phyloP scores from a whole-genome alignment of 2,329 filamentous ascomycete genomes.

The Stachybotrys chlorohalonatus region DNA sequence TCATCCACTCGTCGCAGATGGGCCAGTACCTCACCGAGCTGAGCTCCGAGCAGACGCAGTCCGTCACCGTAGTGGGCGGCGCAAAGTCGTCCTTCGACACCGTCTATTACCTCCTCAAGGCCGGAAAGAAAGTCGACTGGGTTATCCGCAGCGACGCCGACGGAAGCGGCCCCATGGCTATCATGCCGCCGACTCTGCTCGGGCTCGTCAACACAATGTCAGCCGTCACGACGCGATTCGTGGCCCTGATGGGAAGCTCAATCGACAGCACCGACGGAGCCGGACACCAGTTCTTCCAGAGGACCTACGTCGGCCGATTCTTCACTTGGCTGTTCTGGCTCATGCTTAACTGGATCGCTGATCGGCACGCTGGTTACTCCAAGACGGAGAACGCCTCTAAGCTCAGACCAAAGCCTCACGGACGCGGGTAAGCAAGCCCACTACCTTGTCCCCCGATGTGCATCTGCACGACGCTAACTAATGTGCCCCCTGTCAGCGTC shows the following conservation, averaged over 20 bases:
- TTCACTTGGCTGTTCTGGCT: constrained; percentile 10
- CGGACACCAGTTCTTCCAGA: constrained; percentile 15
- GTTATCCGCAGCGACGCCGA: constrained; percentile 16
- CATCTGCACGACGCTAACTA: too few relatives aligned
- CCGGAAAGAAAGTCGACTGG: constrained; percentile 21
- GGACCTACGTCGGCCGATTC: constrained; percentile 9
- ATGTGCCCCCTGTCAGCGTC: constrained; percentile 3
- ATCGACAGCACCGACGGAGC: constrained; percentile 19
- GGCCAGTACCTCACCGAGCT: constrained; percentile 3
- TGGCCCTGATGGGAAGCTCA: constrained; percentile 14
- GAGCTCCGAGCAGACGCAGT: background rate
- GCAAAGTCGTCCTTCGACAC: constrained; percentile 24
- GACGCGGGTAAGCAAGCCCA: constrained; percentile 6
- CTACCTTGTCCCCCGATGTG: too few relatives aligned
- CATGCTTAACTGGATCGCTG: constrained; percentile 6
- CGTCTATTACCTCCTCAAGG: constrained; percentile 18
- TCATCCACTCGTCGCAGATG: constrained; percentile 18
- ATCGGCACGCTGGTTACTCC: constrained; percentile 15
- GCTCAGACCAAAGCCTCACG: constrained; percentile 9
- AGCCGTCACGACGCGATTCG: constrained; percentile 13
- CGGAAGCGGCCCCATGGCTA: constrained; percentile 20
- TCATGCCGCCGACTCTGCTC: constrained; percentile 16
- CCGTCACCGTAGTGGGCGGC: constrained; percentile 18
- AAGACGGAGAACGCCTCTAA: constrained; percentile 9
- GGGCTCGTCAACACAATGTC: constrained; percentile 18